Base-by-base conservation (phyloP, 768 basidiomycete species). In the Pleurotus platypus region DNA sequence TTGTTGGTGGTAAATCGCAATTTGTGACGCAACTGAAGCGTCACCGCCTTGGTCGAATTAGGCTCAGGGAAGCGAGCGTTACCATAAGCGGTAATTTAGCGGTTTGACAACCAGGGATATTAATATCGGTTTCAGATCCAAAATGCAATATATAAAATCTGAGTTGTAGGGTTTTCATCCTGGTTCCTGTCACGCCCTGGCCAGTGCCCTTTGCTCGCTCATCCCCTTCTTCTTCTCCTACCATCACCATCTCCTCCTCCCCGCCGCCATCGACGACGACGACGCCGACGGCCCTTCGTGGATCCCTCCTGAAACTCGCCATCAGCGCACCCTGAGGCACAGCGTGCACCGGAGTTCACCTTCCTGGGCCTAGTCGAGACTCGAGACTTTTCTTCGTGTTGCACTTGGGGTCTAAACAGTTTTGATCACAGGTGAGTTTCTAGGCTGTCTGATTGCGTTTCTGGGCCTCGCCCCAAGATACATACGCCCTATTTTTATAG, bases 61-160 rank as follows among this genome's bases (percentile, higher is more conserved):
- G 42, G 42, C 42, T 45, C 42, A 45, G 42, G 42, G 42, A 45
- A 45, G 42, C 42, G 42, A 20, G 39, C 3, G 12, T 37, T 40
- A 22, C 51, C 39, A 26, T 39, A 53, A 39, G 38, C 20, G 51
- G 51, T 16, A 53, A 42, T 18, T 39, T 22, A 53, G 35, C 51
- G 40, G 39, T 20, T 20, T 53, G 51, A 39, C 37, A 53, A 16
- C n/a, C 35, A 26, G 49, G 49, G 49, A 50, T 50, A 50, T 50
- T 38, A 53, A 53, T 53, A 53, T 53, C 51, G 40, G 51, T 53
- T 53, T 53, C 51, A 53, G 51, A 15, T 50, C 16, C n/a, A 37
- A 50, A 26, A 50, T 50, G 26, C 35, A 50, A 50, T 50, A 42
- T 53, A 53, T 37, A 53, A 15, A 39, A 38, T 39, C 20, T 53